Evolutionary conservation across 2,329 filamentous ascomycete genomes (phyloP).

Genomic region (Cladosporium sp.): DNA sequence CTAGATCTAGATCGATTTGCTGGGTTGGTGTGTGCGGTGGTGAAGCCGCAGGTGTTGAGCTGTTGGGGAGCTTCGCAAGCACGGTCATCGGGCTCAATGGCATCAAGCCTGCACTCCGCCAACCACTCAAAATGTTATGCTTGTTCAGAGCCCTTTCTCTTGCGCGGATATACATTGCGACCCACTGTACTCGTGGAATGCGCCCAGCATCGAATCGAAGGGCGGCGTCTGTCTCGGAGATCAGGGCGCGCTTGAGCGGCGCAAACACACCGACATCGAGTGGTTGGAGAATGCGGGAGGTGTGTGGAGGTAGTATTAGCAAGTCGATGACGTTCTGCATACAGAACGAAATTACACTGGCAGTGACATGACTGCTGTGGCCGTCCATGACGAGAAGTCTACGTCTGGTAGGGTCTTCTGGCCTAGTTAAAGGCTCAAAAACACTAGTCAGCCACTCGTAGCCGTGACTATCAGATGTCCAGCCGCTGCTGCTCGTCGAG

Average conservation of each 20-base stretch:
- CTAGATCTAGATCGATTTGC: too few species aligned
- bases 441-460: constrained; percentile 7
- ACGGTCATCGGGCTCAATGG: constrained; percentile 11
- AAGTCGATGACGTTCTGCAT: constrained; percentile 13
- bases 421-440: neutral
- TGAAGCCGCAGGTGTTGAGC: too few species aligned
- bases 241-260: neutral
- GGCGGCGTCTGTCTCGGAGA: neutral
- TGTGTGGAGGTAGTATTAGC: constrained; percentile 15
- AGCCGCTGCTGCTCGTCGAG: constrained; percentile 9
- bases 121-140: constrained; percentile 11
- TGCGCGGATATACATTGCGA: too few species aligned
- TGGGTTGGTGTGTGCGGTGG: neutral
- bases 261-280: constrained; percentile 2
- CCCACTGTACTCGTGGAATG: constrained; percentile 6
- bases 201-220: constrained; percentile 5
- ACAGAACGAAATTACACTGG: constrained; percentile 10
- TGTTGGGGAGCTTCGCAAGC: neutral
- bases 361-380: constrained; percentile 15
- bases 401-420: neutral
- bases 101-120: neutral
- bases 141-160: neutral
- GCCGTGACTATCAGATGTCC: constrained; percentile 10
- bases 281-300: constrained; percentile 11
- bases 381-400: constrained; percentile 12